Conservation (phyloP, 73 alveolate genomes). For the Vitrella brassicaformis region DNA sequence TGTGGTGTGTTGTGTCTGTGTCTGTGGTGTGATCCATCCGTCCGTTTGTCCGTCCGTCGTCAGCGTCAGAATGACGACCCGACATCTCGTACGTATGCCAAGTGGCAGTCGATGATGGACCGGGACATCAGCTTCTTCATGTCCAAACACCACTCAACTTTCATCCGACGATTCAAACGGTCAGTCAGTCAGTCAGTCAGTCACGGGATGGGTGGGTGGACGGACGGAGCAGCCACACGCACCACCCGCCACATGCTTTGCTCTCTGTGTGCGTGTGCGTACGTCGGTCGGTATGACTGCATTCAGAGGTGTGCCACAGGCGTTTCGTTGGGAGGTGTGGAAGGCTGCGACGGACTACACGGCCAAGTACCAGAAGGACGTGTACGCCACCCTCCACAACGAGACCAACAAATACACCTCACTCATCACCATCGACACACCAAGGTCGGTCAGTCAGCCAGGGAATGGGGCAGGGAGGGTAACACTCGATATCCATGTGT, state of each 20-base stretch:
- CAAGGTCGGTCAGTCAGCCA: too few relatives aligned
- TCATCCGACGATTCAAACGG: neutral
- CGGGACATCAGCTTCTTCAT: neutral
- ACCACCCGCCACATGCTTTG: neutral
- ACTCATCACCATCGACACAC: neutral
- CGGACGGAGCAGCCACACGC: neutral
- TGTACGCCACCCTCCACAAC: neutral
- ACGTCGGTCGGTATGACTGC: too few relatives aligned
- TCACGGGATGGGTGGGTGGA: neutral
- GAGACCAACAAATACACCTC: neutral
- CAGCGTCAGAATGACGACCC: neutral
- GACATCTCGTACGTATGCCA: neutral
- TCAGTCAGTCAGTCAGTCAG: neutral
- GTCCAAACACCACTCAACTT: neutral
- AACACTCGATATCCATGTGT: too few relatives aligned
- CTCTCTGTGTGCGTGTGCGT: neutral
- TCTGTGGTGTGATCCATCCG: neutral
- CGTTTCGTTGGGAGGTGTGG: slow-evolving; percentile 5
- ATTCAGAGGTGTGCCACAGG: neutral
- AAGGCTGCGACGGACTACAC: neutral
- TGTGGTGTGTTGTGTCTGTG: neutral
- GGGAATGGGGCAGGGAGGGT: too few relatives aligned
- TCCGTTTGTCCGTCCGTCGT: neutral
- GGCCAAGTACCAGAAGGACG: neutral
- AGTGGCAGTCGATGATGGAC: neutral